Conservation (phyloP, 1,284 basidiomycete species). For the Thecaphora thlaspeos region DNA sequence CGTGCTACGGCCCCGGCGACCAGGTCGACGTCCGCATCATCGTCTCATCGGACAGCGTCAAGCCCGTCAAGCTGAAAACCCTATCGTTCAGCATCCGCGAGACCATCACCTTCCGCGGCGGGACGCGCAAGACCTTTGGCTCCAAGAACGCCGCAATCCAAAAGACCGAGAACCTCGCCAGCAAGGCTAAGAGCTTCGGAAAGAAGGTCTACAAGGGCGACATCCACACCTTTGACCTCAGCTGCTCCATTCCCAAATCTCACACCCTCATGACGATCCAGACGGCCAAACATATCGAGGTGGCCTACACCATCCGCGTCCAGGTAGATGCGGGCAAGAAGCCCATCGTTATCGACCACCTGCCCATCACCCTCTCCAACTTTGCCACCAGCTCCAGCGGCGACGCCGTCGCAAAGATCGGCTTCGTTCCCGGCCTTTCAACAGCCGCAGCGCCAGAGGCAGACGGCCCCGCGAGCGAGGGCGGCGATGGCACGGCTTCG, state of each 20-base stretch:
- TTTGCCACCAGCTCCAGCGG: slow-evolving; percentile 31
- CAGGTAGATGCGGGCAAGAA: slow-evolving; percentile 49
- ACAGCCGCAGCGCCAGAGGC: slow-evolving; percentile 7
- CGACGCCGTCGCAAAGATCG: slow-evolving; percentile 39
- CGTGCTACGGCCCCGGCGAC: slow-evolving; percentile 49
- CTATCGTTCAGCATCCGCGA: slow-evolving; percentile 46
- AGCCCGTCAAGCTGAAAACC: slow-evolving; percentile 48
- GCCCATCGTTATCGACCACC: slow-evolving; percentile 51
- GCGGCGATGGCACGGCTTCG: slow-evolving; percentile 1
- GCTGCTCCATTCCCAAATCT: slow-evolving; percentile 42
- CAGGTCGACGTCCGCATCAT: slow-evolving; percentile 40
- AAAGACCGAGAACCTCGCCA: slow-evolving; percentile 37
- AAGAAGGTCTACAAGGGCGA: slow-evolving; percentile 56
- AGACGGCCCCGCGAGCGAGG: neutral
- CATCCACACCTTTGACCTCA: slow-evolving; percentile 46
- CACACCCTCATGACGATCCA: slow-evolving; percentile 51
- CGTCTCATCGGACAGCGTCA: slow-evolving; percentile 33
- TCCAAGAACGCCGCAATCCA: slow-evolving; percentile 32
- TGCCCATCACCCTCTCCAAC: slow-evolving; percentile 50
- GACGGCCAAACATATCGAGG: slow-evolving; percentile 56
- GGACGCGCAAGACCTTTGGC: slow-evolving; percentile 25
- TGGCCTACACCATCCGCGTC: slow-evolving; percentile 51
- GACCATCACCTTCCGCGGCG: slow-evolving; percentile 50
- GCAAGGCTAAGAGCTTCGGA: slow-evolving; percentile 44
- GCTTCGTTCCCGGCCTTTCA: slow-evolving; percentile 49